A percentile compares a stretch with the other conserved stretches of the same genome.
Conservation (phyloP, 768 basidiomycete species). For the Suillus variegatus region DNA sequence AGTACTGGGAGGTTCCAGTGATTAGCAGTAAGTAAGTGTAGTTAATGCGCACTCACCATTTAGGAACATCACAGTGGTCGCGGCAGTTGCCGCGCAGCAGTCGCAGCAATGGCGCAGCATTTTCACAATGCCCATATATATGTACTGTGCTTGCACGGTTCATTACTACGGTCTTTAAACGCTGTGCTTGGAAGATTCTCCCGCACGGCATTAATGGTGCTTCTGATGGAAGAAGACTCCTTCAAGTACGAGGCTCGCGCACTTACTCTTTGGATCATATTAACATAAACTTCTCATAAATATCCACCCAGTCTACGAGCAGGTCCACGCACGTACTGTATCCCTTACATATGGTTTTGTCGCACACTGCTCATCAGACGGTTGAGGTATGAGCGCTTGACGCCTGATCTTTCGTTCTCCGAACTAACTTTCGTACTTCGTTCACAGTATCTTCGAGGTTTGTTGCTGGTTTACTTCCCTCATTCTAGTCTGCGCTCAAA, state of each 20-base stretch:
- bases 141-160: too few species aligned
- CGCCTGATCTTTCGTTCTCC: neutral
- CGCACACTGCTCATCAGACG: slow-evolving; percentile 1
- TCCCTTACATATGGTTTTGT: too few species aligned
- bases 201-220: too few species aligned
- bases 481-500: neutral
- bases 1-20: too few species aligned
- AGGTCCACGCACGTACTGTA: neutral
- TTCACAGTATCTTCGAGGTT: slow-evolving; percentile 15
- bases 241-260: neutral
- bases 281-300: neutral
- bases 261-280: neutral
- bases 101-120: too few species aligned
- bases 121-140: too few species aligned
- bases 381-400: slow-evolving; percentile 7
- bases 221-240: neutral
- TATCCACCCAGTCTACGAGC: neutral
- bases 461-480: neutral
- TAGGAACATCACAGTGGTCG: too few species aligned
- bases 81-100: too few species aligned
- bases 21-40: too few species aligned
- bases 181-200: too few species aligned
- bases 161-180: too few species aligned
- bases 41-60: too few species aligned
- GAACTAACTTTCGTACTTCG: neutral